phyloP scores from a whole-genome alignment of 1,139 yeast species.

The Suzukiozyma palmioleophila region DNA sequence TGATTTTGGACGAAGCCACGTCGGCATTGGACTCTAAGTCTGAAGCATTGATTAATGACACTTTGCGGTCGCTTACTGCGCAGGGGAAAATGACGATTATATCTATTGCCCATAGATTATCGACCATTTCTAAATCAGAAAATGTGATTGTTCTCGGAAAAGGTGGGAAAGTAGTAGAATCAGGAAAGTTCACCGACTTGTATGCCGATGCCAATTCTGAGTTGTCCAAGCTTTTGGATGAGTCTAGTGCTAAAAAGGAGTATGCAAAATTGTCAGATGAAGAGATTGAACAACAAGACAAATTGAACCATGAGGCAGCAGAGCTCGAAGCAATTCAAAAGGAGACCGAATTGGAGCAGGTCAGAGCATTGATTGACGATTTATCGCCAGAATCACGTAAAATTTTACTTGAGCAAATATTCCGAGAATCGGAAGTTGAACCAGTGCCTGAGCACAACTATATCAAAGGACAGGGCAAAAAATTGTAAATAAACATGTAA shows the following conservation, averaged over 20 bases:
- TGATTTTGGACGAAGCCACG: slow-evolving; percentile 74
- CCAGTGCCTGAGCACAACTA: slow-evolving; percentile 2
- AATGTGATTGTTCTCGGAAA: slow-evolving; percentile 55
- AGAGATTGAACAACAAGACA: slow-evolving; percentile 21
- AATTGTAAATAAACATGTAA: neutral
- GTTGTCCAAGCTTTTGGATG: slow-evolving; percentile 41
- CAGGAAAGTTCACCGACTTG: slow-evolving; percentile 39
- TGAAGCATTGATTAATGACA: slow-evolving; percentile 62
- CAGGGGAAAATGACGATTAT: slow-evolving; percentile 75
- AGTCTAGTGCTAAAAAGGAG: slow-evolving; percentile 23
- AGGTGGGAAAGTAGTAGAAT: slow-evolving; percentile 39
- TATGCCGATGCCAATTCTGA: slow-evolving; percentile 42
- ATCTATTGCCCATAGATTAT: slow-evolving; percentile 87
- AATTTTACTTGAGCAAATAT: slow-evolving; percentile 28
- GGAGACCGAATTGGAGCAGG: slow-evolving; percentile 24
- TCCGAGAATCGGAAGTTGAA: slow-evolving; percentile 21
- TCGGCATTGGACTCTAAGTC: slow-evolving; percentile 74
- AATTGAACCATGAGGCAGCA: slow-evolving; percentile 24
- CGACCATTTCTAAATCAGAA: slow-evolving; percentile 60
- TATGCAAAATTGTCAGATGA: slow-evolving; percentile 18
- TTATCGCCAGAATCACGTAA: slow-evolving; percentile 32
- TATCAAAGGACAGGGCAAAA: neutral
- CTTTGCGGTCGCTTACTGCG: slow-evolving; percentile 47
- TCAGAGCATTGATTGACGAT: slow-evolving; percentile 34
- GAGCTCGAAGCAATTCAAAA: slow-evolving; percentile 19